Percentiles rank a stretch among this genome's conserved stretches.
phyloP scores from a whole-genome alignment of 164 flowering plant species.

The Sextonia rubra region DNA sequence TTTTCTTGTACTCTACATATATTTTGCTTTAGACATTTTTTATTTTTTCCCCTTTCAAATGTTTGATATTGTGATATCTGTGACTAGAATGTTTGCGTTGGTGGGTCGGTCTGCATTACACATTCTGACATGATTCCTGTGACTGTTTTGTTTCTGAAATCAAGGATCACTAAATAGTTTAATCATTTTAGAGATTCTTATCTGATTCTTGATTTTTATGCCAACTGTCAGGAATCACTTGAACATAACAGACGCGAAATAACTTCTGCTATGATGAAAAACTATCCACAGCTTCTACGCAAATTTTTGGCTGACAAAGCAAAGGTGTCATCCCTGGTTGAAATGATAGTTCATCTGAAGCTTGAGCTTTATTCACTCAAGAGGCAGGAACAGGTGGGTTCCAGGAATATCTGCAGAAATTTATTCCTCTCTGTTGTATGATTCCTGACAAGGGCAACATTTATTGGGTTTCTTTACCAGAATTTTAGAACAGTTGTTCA shows the following conservation, averaged over 20 bases:
- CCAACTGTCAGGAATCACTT: slow-evolving; percentile 56
- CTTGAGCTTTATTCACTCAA: slow-evolving; percentile 91
- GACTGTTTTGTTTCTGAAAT: too few species aligned
- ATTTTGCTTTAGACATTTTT: too few species aligned
- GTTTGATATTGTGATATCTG: too few species aligned
- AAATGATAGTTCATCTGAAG: slow-evolving; percentile 61
- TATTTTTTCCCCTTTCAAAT: too few species aligned
- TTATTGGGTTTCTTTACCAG: slow-evolving; percentile 10
- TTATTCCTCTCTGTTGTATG: background rate
- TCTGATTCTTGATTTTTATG: too few species aligned
- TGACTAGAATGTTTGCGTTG: too few species aligned
- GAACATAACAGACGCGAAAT: slow-evolving; percentile 66
- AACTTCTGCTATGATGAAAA: slow-evolving; percentile 84
- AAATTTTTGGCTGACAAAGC: slow-evolving; percentile 87
- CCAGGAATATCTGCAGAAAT: slow-evolving; percentile 8
- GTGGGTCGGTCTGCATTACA: too few species aligned
- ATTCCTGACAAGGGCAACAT: slow-evolving; percentile 2
- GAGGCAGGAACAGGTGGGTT: slow-evolving; percentile 89
- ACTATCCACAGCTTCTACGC: slow-evolving; percentile 72
- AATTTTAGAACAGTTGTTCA: slow-evolving; percentile 30
- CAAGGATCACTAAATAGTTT: too few species aligned
- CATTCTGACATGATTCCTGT: too few species aligned
- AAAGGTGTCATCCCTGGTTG: slow-evolving; percentile 66
- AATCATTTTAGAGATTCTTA: too few species aligned
- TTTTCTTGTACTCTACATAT: too few species aligned